phyloP scores from a whole-genome alignment of 2,329 filamentous ascomycete species.

The Alternaria incomplexa region DNA sequence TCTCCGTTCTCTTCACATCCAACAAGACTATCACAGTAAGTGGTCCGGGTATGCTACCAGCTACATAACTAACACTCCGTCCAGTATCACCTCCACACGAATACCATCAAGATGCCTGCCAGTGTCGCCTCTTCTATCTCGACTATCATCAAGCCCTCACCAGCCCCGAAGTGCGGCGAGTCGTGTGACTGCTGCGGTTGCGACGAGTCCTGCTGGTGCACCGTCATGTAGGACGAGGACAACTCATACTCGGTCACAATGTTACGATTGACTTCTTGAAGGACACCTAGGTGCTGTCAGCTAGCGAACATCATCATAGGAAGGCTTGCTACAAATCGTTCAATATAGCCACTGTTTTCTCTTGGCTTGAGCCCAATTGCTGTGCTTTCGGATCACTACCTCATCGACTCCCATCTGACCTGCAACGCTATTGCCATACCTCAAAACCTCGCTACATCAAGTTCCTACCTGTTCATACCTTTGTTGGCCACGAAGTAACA shows the following conservation, averaged over 20 bases:
- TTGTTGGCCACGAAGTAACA: background rate
- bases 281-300: background rate
- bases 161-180: conserved; percentile 43
- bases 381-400: background rate
- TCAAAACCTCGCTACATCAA: background rate
- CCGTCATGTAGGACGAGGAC: conserved; percentile 7
- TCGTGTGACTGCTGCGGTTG: conserved; percentile 48
- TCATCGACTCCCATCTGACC: background rate
- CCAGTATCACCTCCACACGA: background rate
- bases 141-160: conserved; percentile 48
- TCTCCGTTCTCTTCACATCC: background rate
- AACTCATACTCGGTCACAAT: background rate
- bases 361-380: background rate
- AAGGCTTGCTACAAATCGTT: background rate
- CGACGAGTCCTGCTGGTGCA: conserved; percentile 41
- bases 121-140: conserved; percentile 42
- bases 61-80: background rate
- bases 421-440: background rate
- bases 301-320: background rate
- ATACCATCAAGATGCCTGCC: conserved; percentile 38
- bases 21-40: background rate
- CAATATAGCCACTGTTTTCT: background rate
- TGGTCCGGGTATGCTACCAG: background rate
- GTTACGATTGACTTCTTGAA: background rate
- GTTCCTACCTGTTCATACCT: background rate